phyloP scores from a whole-genome alignment of 257 asterid genomes.

The Cordia subcordata region DNA sequence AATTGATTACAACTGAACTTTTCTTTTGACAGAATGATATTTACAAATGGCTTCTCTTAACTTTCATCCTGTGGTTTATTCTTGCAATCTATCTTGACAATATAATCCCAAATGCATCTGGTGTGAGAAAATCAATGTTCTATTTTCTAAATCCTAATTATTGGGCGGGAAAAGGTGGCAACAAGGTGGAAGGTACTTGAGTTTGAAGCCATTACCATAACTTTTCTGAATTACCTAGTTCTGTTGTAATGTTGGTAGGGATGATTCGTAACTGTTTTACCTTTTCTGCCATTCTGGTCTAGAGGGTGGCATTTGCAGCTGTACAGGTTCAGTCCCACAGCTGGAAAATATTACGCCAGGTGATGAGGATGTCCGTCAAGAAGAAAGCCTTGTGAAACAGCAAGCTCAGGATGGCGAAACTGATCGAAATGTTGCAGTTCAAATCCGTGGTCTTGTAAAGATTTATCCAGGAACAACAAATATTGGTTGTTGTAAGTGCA shows the following conservation, averaged over 20 bases:
- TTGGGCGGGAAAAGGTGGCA: constrained; percentile 87
- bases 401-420: constrained; percentile 46
- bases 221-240: neutral
- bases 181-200: constrained; percentile 57
- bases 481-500: constrained; percentile 71
- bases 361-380: constrained; percentile 84
- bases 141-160: constrained; percentile 79
- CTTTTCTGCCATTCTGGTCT: constrained; percentile 17
- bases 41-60: constrained; percentile 59
- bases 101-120: constrained; percentile 68
- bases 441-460: constrained; percentile 77
- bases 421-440: constrained; percentile 61
- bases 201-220: neutral
- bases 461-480: constrained; percentile 67
- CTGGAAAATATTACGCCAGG: constrained; percentile 53
- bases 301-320: constrained; percentile 86
- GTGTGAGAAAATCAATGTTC: constrained; percentile 67
- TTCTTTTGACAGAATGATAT: constrained; percentile 57
- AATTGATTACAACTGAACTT: constrained; percentile 8
- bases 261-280: neutral
- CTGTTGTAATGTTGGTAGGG: neutral
- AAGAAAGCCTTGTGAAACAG: constrained; percentile 65
- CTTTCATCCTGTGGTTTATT: constrained; percentile 63
- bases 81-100: constrained; percentile 86
- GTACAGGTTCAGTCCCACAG: constrained; percentile 50